Evolutionary conservation across 768 basidiomycete species (phyloP), one percentile per base, ranked within the genome.

Genomic region (Galerina marginata): DNA sequence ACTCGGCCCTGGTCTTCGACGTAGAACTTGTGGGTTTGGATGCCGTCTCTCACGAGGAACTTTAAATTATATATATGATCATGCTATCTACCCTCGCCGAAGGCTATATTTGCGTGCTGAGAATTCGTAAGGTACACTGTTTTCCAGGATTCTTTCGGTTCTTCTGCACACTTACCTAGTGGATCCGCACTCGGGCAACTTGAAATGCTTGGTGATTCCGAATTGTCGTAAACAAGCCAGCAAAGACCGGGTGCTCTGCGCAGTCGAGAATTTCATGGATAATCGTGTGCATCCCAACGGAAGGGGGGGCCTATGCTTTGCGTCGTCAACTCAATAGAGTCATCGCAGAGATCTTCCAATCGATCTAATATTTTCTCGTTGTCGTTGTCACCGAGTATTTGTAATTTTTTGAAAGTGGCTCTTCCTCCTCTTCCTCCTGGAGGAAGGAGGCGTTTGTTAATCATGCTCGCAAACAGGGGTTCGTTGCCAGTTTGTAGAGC

Each of bases 1-100:
- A 89, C 67, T 86, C 93, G 11, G 88, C 89, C 6, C 81, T 96
- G 26, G 86, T 94, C 16, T 96, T 97, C 75, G 91, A 93, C 7
- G 91, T 92, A 10, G 94, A 96, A 71, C 82, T 96, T 26, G 77
- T 89, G n/a, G 80, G 79, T 45, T 74, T 96, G 67, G 80, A 89
- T 55, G 75, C 77, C 49, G 63, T 63, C 26, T 69, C 68, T 52
- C 83, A 75, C 56, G 78, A 88, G 49, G 90, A 91, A 71, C 76
- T 91, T 55, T 91, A 77, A 62, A 23, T 20, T 9, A 23, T 38
- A 23, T 55, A 29, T 42, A 39, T 56, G 46, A 5, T 23, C 23
- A 47, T 39, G 16, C 9, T 6, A 9, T 33, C 6, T 33, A 33
- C 48, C 16, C 16, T 46, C 14, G 10, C 16, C 16, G 9, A 46